Conservation (phyloP, 345 rosid species). For the Clausena lansium region DNA sequence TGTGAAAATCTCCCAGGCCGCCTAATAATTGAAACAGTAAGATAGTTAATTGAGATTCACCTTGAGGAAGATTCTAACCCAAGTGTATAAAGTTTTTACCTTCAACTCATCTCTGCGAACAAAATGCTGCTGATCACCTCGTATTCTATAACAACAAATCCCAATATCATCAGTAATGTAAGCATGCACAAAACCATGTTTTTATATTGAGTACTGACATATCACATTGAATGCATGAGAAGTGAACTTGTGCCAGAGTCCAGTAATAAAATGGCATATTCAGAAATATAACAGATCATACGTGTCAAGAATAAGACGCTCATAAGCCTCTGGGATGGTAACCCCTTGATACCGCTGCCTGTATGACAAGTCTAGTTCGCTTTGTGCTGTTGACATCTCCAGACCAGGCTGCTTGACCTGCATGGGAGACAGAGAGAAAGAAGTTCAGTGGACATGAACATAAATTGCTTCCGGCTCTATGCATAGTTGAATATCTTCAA, state of each 20-base stretch:
- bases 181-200: neutral
- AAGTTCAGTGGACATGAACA: neutral
- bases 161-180: neutral
- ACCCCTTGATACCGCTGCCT: conserved; percentile 84
- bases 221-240: conserved; percentile 1
- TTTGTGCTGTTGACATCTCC: conserved; percentile 90
- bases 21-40: conserved; percentile 50
- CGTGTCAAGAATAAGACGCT: conserved; percentile 98
- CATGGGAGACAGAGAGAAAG: conserved; percentile 12
- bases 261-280: neutral
- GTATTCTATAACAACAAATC: conserved; percentile 53
- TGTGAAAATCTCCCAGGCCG: conserved; percentile 97
- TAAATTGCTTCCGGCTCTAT: neutral
- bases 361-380: conserved; percentile 96
- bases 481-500: neutral
- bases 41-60: neutral
- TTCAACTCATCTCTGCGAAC: conserved; percentile 96
- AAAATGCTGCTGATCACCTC: conserved; percentile 98
- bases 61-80: neutral
- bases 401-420: conserved; percentile 99
- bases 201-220: too few species aligned
- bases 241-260: neutral
- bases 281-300: conserved; percentile 25
- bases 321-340: conserved; percentile 93
- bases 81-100: conserved; percentile 40